phyloP scores from a whole-genome alignment of 148 eudicot genomes.

The Rhododendron kiyosumense region DNA sequence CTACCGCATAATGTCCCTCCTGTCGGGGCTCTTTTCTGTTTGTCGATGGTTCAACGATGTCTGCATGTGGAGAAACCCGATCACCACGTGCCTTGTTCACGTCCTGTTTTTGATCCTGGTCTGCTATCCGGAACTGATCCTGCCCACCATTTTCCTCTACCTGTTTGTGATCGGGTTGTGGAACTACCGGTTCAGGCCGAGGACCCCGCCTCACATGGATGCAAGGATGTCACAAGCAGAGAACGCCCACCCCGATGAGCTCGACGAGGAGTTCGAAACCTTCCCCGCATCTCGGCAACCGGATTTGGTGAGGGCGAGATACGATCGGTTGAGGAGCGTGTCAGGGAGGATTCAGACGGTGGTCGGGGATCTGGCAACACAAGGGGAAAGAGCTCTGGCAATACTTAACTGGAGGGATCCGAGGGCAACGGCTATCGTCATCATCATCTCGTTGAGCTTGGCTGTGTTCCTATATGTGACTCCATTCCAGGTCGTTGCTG shows the following conservation, averaged over 20 bases:
- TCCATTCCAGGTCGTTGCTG: conserved; percentile 77
- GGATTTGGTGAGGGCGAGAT: conserved; percentile 63
- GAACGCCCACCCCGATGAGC: conserved; percentile 60
- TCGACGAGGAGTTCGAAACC: conserved; percentile 84
- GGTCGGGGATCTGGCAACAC: conserved; percentile 81
- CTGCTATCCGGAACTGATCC: conserved; percentile 81
- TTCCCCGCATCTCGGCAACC: conserved; percentile 70
- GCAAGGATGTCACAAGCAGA: conserved; percentile 85
- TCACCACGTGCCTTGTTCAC: conserved; percentile 81
- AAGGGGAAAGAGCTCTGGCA: conserved; percentile 76
- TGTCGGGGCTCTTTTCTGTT: conserved; percentile 58
- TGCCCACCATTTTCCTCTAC: conserved; percentile 86
- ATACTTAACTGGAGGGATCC: conserved; percentile 93
- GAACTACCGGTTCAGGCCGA: conserved; percentile 80
- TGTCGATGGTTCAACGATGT: conserved; percentile 60
- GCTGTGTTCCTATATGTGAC: conserved; percentile 84
- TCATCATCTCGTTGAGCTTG: conserved; percentile 57
- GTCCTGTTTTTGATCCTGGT: conserved; percentile 73
- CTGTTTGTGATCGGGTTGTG: conserved; percentile 81
- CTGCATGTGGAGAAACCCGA: conserved; percentile 77
- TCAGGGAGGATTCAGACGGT: conserved; percentile 80
- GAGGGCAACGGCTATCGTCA: conserved; percentile 79
- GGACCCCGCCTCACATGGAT: conserved; percentile 90
- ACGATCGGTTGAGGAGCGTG: conserved; percentile 71
- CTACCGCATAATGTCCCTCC: conserved; percentile 63